These are phyloP conservation scores for Pleurotus eryngii DNA, from an alignment of 768 basidiomycete species.

Conservation along the genomic window DNA sequence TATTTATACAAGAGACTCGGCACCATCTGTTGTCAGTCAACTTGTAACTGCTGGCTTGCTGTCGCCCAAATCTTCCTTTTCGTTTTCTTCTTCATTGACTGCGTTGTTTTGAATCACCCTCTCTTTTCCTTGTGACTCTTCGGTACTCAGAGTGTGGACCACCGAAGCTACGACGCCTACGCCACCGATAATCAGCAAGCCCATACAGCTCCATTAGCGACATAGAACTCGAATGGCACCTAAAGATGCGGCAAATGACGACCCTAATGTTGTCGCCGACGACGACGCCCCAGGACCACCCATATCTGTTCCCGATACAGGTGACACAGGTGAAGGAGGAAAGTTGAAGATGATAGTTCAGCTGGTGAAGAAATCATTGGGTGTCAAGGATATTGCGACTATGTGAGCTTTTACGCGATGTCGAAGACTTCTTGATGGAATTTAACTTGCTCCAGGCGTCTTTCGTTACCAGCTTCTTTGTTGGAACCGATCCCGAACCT, in stretches of 20 bases:
- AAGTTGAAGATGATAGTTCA: constrained; percentile 93
- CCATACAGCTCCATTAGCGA: neutral
- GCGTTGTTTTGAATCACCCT: too few species aligned
- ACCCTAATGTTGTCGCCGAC: constrained; percentile 23
- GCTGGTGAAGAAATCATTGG: constrained; percentile 86
- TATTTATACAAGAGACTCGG: too few species aligned
- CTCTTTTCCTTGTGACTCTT: too few species aligned
- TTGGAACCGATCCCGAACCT: constrained; percentile 94
- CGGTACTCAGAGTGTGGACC: too few species aligned
- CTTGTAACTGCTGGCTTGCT: too few species aligned
- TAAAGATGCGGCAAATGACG: constrained; percentile 2
- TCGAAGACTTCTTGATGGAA: too few species aligned
- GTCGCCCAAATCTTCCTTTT: too few species aligned
- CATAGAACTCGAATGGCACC: constrained; percentile 4
- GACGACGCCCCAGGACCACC: constrained; percentile 53
- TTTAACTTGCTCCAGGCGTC: constrained; percentile 52
- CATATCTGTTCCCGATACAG: constrained; percentile 67
- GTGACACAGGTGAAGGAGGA: constrained; percentile 79
- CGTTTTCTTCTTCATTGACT: too few species aligned
- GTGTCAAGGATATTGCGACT: constrained; percentile 92
- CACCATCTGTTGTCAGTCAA: too few species aligned
- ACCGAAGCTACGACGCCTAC: neutral
- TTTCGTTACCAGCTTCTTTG: constrained; percentile 89
- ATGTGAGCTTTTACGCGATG: constrained; percentile 53
- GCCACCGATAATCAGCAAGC: neutral